Conservation (phyloP, 441 rosid genomes). For the Mallotus repandus region DNA sequence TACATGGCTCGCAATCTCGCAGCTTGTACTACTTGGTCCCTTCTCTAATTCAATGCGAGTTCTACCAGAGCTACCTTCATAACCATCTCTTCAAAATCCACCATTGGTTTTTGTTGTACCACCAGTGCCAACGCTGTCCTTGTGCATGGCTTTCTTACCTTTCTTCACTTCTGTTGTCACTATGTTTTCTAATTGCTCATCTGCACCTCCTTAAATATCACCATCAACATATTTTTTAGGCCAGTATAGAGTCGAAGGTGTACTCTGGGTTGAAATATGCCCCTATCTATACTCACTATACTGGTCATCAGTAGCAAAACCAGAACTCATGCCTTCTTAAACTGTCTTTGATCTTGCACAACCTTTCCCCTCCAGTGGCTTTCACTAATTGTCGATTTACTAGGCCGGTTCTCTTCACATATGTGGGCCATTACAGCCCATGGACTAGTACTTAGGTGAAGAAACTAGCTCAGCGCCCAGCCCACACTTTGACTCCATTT, state of each 20-base stretch:
- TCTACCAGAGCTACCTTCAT: conserved; percentile 74
- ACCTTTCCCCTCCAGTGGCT: conserved; percentile 55
- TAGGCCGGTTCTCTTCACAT: too few species aligned
- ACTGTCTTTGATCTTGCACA: conserved; percentile 66
- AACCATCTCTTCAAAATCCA: conserved; percentile 68
- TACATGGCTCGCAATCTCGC: too few species aligned
- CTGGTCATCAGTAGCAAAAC: conserved; percentile 85
- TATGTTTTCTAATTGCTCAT: conserved; percentile 67
- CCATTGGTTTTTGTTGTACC: conserved; percentile 91
- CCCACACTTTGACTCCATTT: too few species aligned
- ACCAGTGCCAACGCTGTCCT: conserved; percentile 63
- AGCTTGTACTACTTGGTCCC: too few species aligned
- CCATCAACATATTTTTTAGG: conserved; percentile 81
- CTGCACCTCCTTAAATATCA: conserved; percentile 81
- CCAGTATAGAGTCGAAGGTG: conserved; percentile 74
- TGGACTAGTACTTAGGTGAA: too few species aligned
- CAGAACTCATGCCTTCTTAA: conserved; percentile 95
- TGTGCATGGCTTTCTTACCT: conserved; percentile 68
- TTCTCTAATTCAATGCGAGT: conserved; percentile 39
- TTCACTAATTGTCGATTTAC: too few species aligned
- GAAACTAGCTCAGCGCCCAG: too few species aligned
- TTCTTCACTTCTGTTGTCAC: conserved; percentile 55
- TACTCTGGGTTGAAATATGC: conserved; percentile 79
- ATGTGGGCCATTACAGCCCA: too few species aligned
- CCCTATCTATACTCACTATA: conserved; percentile 79